phyloP scores from a whole-genome alignment of 495 filamentous ascomycete genomes.

The Clavariopsis aquatica region DNA sequence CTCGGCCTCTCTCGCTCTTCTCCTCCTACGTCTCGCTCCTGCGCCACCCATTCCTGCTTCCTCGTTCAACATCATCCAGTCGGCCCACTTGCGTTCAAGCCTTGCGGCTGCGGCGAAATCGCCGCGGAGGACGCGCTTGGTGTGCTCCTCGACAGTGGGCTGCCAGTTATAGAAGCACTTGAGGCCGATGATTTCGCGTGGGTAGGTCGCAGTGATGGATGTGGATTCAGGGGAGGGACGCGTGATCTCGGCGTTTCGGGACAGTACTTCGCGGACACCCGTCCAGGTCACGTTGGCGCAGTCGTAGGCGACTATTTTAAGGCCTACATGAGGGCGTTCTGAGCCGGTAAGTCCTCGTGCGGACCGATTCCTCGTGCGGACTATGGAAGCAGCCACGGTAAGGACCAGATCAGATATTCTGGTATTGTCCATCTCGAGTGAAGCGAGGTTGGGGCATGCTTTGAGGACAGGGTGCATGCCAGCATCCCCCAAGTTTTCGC shows the following conservation, averaged over 20 bases:
- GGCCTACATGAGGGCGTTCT: slow-evolving; percentile 55
- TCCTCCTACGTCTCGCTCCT: slow-evolving; percentile 64
- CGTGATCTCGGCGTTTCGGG: slow-evolving; percentile 71
- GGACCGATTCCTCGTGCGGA: slow-evolving; percentile 60
- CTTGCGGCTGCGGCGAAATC: slow-evolving; percentile 68
- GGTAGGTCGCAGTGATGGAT: slow-evolving; percentile 49
- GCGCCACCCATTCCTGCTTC: slow-evolving; percentile 69
- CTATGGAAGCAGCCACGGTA: slow-evolving; percentile 75
- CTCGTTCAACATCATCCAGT: slow-evolving; percentile 89
- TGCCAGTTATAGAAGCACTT: slow-evolving; percentile 97
- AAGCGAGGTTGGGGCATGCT: slow-evolving; percentile 65
- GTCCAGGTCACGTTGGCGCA: slow-evolving; percentile 90
- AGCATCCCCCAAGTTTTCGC: slow-evolving; percentile 77
- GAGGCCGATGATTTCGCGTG: slow-evolving; percentile 74
- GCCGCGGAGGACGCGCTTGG: slow-evolving; percentile 74
- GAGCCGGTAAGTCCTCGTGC: slow-evolving; percentile 47
- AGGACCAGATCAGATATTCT: slow-evolving; percentile 85
- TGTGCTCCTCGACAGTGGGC: slow-evolving; percentile 90
- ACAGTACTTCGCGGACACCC: slow-evolving; percentile 82
- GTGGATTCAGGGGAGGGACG: slow-evolving; percentile 43
- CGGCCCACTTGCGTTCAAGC: slow-evolving; percentile 87
- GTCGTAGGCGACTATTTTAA: slow-evolving; percentile 86
- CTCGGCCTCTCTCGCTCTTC: slow-evolving; percentile 73
- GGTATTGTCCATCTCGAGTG: slow-evolving; percentile 91
- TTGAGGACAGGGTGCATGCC: slow-evolving; percentile 86